phyloP scores from a whole-genome alignment of 225 moss, liverwort and hornwort genomes.

The Pleurozium schreberi region DNA sequence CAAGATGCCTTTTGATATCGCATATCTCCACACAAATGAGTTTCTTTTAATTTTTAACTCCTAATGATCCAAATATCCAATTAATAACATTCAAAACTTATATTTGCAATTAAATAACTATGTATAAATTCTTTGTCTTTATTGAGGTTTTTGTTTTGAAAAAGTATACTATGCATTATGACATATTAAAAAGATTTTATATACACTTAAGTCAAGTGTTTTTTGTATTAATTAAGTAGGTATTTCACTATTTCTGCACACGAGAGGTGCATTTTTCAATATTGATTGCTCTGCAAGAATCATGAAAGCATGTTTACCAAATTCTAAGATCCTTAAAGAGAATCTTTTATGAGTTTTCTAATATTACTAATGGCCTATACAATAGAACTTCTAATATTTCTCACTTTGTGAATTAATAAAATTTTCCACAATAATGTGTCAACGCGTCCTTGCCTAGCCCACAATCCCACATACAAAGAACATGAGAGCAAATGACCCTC shows the following conservation, averaged over 20 bases:
- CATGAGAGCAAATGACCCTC: too few species aligned
- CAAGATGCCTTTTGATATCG: background rate
- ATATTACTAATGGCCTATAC: fast-evolving
- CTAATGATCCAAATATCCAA: background rate
- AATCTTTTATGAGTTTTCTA: background rate
- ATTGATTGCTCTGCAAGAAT: background rate
- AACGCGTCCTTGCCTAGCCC: too few species aligned
- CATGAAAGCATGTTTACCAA: background rate
- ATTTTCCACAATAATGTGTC: too few species aligned
- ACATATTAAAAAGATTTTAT: background rate
- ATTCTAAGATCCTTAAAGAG: background rate
- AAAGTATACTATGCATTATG: background rate
- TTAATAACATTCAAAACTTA: fast-evolving
- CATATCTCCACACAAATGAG: background rate
- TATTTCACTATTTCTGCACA: too few species aligned
- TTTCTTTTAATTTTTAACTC: background rate
- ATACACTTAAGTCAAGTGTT: background rate
- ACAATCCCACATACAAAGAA: too few species aligned
- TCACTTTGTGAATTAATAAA: too few species aligned
- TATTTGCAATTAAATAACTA: background rate
- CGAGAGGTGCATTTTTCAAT: background rate
- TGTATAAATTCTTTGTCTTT: background rate
- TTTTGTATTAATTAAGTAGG: background rate
- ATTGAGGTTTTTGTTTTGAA: fast-evolving
- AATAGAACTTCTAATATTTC: too few species aligned